phyloP scores from a whole-genome alignment of 1,284 basidiomycete genomes.

The Fomitopsis pinicola region DNA sequence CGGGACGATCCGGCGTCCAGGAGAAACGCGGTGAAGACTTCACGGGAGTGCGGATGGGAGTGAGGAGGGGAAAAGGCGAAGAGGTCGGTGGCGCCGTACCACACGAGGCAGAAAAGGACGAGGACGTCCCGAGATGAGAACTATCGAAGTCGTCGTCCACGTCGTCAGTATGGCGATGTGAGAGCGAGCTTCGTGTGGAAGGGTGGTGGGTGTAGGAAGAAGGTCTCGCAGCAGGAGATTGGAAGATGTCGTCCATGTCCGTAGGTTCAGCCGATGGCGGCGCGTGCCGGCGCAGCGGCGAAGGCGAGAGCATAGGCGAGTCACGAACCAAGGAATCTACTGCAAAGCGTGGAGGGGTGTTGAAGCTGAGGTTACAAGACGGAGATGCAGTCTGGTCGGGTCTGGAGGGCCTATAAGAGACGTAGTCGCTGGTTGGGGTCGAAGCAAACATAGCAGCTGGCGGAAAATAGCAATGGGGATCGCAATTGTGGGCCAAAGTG shows the following conservation, averaged over 20 bases:
- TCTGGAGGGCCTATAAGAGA: conserved; percentile 31
- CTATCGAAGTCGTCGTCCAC: conserved; percentile 50
- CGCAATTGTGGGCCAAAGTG: conserved; percentile 12
- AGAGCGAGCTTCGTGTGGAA: conserved; percentile 20
- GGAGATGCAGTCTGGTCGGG: conserved; percentile 41
- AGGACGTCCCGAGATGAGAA: conserved; percentile 46
- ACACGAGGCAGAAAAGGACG: conserved; percentile 32
- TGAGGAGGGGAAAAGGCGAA: conserved; percentile 28
- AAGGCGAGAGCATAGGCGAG: conserved; percentile 58
- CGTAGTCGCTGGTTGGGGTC: conserved; percentile 32
- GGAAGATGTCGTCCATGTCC: conserved; percentile 46
- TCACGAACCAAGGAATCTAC: conserved; percentile 34
- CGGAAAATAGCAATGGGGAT: conserved; percentile 25
- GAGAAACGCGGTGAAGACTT: conserved; percentile 37
- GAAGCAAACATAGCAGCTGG: conserved; percentile 33
- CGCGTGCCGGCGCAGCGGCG: conserved; percentile 42
- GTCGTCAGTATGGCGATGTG: conserved; percentile 20
- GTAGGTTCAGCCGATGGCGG: conserved; percentile 26
- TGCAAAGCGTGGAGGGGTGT: conserved; percentile 31
- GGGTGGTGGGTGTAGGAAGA: conserved; percentile 39
- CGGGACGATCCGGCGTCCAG: conserved; percentile 22
- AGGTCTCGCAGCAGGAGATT: conserved; percentile 43
- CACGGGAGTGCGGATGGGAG: conserved; percentile 45
- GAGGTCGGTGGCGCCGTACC: conserved; percentile 38
- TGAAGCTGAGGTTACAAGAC: conserved; percentile 38